Conservation (phyloP, 2,329 filamentous ascomycete genomes). For the Hypoxylon sp. region DNA sequence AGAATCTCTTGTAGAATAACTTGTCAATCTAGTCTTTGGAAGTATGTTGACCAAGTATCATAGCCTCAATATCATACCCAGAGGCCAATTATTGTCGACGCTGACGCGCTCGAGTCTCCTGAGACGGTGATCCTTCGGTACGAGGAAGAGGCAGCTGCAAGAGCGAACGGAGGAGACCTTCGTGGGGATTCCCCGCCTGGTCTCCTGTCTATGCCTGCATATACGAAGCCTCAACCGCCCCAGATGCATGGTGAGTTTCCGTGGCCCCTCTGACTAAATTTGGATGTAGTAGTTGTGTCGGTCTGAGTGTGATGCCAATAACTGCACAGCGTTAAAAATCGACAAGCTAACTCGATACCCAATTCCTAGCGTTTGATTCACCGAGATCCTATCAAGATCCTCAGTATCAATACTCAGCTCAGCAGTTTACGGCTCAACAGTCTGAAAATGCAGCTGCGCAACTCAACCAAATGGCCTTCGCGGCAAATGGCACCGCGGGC, state of each 20-base stretch:
- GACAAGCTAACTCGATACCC: conserved; percentile 49
- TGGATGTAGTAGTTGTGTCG: not conserved
- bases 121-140: conserved; percentile 70
- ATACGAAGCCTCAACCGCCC: conserved; percentile 81
- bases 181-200: conserved; percentile 70
- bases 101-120: conserved; percentile 69
- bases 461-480: conserved; percentile 70
- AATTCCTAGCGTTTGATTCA: conserved; percentile 69
- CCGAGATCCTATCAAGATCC: conserved; percentile 72
- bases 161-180: conserved; percentile 68
- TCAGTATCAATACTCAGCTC: conserved; percentile 67
- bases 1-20: not conserved
- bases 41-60: conserved; percentile 41
- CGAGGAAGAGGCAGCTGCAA: conserved; percentile 68
- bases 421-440: conserved; percentile 63
- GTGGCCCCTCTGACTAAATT: conserved; percentile 1
- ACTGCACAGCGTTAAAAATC: conserved; percentile 7
- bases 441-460: conserved; percentile 67
- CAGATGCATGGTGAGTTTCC: conserved; percentile 83
- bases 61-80: conserved; percentile 69
- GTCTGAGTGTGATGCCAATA: conserved; percentile 1
- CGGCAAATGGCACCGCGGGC: conserved; percentile 74
- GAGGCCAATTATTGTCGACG: conserved; percentile 70
- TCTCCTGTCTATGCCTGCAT: conserved; percentile 84
- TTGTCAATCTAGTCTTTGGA: conserved; percentile 20